These are phyloP conservation scores for Glebionis coronaria DNA, from an alignment of 129 eudicot species.

Conservation along the genomic window DNA sequence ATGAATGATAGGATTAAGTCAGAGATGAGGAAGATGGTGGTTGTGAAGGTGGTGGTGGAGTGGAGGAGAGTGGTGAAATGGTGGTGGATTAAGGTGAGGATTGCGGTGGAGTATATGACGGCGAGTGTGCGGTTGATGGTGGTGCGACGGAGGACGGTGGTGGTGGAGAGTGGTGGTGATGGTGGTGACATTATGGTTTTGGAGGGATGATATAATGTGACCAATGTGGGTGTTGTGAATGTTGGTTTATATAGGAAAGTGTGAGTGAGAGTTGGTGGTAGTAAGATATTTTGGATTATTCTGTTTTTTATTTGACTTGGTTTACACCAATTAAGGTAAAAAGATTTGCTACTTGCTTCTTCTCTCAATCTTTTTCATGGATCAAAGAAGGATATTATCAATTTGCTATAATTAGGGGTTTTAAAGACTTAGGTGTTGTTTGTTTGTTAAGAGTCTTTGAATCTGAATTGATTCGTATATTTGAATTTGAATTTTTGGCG, in stretches of 20 bases:
- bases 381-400: no score
- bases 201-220: neutral
- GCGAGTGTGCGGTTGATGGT: constrained; percentile 64
- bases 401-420: no score
- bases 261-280: neutral
- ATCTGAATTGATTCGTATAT: no score
- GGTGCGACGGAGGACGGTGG: constrained; percentile 35
- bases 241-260: constrained; percentile 3
- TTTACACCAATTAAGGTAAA: no score
- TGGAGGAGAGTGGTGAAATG: constrained; percentile 39
- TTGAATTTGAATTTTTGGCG: no score
- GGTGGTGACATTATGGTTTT: constrained; percentile 25
- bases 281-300: no score
- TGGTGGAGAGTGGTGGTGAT: constrained; percentile 22
- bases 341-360: no score
- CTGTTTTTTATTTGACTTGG: no score
- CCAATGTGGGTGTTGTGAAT: neutral
- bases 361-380: no score
- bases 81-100: constrained; percentile 52
- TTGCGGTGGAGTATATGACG: constrained; percentile 42
- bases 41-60: constrained; percentile 34
- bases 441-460: no score
- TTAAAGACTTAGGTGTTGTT: no score
- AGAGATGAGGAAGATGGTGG: constrained; percentile 47
- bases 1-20: constrained; percentile 60